Evolutionary conservation across 2,329 filamentous ascomycete genomes (phyloP).

Genomic region (Epichloe scottii): DNA sequence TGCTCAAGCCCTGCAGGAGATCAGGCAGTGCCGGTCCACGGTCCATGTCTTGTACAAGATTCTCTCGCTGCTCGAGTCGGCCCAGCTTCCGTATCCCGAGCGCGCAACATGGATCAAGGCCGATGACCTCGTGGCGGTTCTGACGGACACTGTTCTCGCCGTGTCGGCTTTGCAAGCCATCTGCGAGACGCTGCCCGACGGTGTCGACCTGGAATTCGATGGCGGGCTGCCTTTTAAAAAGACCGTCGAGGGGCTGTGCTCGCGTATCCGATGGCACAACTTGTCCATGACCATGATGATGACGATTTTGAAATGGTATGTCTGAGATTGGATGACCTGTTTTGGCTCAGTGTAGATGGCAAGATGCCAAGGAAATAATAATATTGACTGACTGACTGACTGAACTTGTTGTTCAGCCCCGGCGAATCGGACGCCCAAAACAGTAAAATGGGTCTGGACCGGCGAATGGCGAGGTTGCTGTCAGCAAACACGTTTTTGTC

Average conservation of each 20-base stretch:
- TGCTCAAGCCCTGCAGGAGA: conserved; percentile 21
- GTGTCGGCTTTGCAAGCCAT: conserved; percentile 20
- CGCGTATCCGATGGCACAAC: conserved; percentile 24
- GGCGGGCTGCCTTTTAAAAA: conserved; percentile 12
- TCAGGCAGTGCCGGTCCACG: conserved; percentile 26
- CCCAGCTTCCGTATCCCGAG: conserved; percentile 21
- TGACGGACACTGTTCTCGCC: conserved; percentile 24
- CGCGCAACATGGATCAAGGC: conserved; percentile 23
- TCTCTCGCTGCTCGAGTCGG: conserved; percentile 20
- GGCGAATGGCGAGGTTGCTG: conserved; percentile 21
- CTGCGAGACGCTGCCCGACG: conserved; percentile 12
- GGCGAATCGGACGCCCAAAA: conserved; percentile 24
- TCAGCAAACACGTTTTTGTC: conserved; percentile 22
- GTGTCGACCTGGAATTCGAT: not conserved
- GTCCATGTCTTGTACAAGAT: conserved; percentile 25
- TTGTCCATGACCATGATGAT: conserved; percentile 28
- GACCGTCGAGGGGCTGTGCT: conserved; percentile 17
- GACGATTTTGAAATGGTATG: conserved; percentile 27
- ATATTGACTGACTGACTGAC: too few relatives aligned
- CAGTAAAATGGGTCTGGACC: conserved; percentile 21
- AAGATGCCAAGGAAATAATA: conserved; percentile 2
- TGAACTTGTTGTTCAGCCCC: conserved; percentile 11
- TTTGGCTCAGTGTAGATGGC: conserved; percentile 1
- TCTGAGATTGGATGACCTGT: not conserved
- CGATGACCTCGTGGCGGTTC: conserved; percentile 22